Evolutionary conservation across 164 flowering plant species (phyloP), one percentile per base, ranked within the genome.

Genomic region (Vitis riparia): DNA sequence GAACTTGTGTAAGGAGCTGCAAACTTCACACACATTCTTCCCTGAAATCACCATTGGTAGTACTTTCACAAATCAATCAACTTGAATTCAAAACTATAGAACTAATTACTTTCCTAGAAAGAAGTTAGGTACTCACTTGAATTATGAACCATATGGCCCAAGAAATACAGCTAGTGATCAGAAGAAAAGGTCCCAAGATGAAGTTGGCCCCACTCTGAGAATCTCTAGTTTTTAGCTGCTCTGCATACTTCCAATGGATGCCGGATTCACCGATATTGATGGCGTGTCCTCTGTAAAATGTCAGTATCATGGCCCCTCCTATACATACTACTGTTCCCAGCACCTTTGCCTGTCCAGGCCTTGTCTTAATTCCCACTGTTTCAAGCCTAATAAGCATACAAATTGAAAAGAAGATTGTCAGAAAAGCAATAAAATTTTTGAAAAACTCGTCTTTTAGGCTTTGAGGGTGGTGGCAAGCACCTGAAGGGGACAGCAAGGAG

Each of bases 271-370:
- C 84, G 8, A 91, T 82, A 53, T 64, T 62, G 11, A 95, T 70
- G 1, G 23, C 51, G 6, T 64, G 63, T 11, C 99, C 97, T 61
- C 88, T 86, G 88, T 90, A 95, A 66, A 95, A 89, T 44, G 98
- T 88, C 79, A 93, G 71, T 12, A 95, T 47, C 91, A 95, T 86
- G 3, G 99, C 98, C 47, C 97, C 99, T 7, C 91, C 90, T 4
- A 93, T 90, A 57, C 96, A 90, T 5, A 89, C 29, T 13, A 78
- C 15, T 23, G 98, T 94, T n/a, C 97, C 97, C 11, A 78, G 0
- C 19, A 92, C 75, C 80, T 94, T 94, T 0, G 94, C 97, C 56
- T 81, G 84, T 58, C 92, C 97, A 52, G 82, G 49, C 47, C 11
- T 69, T 30, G 59, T 85, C 84, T 65, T 89, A 8, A 91, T 67